A percentile compares a stretch with the other conserved stretches of the same genome.
These are phyloP conservation scores for Chaetomium fimeti DNA, from an alignment of 495 filamentous ascomycete species.

Conservation along the genomic window DNA sequence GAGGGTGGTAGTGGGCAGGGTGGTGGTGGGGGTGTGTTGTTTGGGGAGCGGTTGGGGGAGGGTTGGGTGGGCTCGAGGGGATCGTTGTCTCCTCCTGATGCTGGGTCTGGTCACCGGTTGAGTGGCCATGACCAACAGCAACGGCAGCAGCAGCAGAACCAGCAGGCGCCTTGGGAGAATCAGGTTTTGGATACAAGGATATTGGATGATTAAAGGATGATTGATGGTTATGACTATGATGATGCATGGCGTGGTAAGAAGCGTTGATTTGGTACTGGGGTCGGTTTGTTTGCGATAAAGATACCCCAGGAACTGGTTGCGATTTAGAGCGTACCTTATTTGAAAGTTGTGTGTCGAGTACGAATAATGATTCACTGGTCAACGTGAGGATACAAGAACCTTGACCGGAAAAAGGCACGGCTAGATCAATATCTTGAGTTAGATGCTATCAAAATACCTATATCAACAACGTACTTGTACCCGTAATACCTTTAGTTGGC, in stretches of 20 bases:
- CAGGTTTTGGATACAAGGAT: conserved; percentile 22
- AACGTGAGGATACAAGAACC: too few species aligned
- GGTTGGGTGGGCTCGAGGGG: not conserved
- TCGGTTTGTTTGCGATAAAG: not conserved
- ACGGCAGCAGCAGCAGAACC: not conserved
- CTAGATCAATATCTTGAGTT: too few species aligned
- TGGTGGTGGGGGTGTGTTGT: not conserved
- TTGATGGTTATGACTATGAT: not conserved
- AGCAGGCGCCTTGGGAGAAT: conserved; percentile 22
- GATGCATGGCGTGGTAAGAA: not conserved
- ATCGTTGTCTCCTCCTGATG: not conserved
- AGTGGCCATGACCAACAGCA: not conserved
- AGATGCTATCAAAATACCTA: too few species aligned
- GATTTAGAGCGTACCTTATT: not conserved
- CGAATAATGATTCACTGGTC: too few species aligned
- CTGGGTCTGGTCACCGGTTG: not conserved
- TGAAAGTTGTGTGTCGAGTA: too few species aligned
- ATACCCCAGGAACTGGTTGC: not conserved
- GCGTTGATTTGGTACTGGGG: not conserved
- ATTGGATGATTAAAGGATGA: conserved; percentile 16
- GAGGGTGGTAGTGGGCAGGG: not conserved
- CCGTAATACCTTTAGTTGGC: too few species aligned
- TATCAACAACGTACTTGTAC: too few species aligned
- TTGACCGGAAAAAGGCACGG: too few species aligned
- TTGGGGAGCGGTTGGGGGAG: not conserved